A percentile compares a stretch with the other conserved stretches of the same genome.
Conservation (phyloP, 2,329 filamentous ascomycete species). For the Cyanodermella asteris region DNA sequence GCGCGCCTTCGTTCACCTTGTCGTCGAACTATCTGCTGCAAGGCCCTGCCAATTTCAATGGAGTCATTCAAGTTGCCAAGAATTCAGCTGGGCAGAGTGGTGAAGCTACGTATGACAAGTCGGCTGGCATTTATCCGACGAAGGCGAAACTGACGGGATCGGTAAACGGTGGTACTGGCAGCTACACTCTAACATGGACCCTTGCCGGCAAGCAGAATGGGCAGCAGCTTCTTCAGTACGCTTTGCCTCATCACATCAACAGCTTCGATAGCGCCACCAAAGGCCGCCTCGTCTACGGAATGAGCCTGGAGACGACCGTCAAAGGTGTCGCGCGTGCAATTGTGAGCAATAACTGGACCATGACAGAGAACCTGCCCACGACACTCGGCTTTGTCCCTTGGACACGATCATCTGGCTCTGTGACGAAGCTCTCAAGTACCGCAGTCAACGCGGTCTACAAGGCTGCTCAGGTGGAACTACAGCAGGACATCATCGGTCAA, state of each 20-base stretch:
- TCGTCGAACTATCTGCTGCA: slow-evolving; percentile 42
- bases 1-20: slow-evolving; percentile 44
- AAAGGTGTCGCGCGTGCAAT: slow-evolving; percentile 62
- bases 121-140: slow-evolving; percentile 51
- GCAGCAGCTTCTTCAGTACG: slow-evolving; percentile 53
- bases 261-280: slow-evolving; percentile 43
- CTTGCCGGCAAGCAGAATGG: slow-evolving; percentile 40
- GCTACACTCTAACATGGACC: slow-evolving; percentile 49
- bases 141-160: slow-evolving; percentile 42
- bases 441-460: slow-evolving; percentile 37
- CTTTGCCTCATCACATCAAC: slow-evolving; percentile 60
- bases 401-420: slow-evolving; percentile 26
- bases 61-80: slow-evolving; percentile 65
- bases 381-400: slow-evolving; percentile 61
- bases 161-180: slow-evolving; percentile 35
- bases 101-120: slow-evolving; percentile 50
- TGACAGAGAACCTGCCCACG: slow-evolving; percentile 53
- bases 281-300: slow-evolving; percentile 27
- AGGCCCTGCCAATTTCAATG: slow-evolving; percentile 46
- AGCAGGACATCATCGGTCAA: slow-evolving; percentile 51
- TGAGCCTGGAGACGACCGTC: slow-evolving; percentile 51
- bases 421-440: slow-evolving; percentile 18
- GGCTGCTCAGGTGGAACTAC: slow-evolving; percentile 46
- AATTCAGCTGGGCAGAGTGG: slow-evolving; percentile 35
- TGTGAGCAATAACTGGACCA: slow-evolving; percentile 49